A percentile compares a stretch with the other conserved stretches of the same genome.
Evolutionary conservation across 2,329 filamentous ascomycete genomes (phyloP).

Genomic region (Arthrobotrys sphaeroides): DNA sequence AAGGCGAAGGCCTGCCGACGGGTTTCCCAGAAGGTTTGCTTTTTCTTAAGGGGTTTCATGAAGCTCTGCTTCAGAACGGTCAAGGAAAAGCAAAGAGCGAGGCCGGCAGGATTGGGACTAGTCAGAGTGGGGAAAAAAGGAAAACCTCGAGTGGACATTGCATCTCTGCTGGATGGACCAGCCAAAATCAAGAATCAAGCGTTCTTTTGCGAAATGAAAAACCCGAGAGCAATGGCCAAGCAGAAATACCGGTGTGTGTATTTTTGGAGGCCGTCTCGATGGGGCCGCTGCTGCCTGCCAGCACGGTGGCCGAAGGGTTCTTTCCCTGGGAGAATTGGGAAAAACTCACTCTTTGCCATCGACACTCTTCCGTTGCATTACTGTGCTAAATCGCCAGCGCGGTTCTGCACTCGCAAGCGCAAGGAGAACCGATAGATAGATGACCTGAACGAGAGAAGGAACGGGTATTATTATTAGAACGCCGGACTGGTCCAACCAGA

Average conservation of each 20-base stretch:
- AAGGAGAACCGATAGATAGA: slow-evolving; percentile 29
- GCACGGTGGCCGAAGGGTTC: slow-evolving; percentile 5
- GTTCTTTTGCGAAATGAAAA: slow-evolving; percentile 53
- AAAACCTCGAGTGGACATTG: slow-evolving; percentile 43
- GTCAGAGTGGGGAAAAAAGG: slow-evolving; percentile 31
- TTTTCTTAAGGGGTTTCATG: slow-evolving; percentile 54
- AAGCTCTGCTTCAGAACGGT: slow-evolving; percentile 52
- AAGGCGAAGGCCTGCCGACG: slow-evolving; percentile 37
- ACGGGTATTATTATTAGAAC: slow-evolving; percentile 50
- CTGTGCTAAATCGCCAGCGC: slow-evolving; percentile 16
- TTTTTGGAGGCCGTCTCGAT: slow-evolving; percentile 41
- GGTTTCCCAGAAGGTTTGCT: slow-evolving; percentile 28
- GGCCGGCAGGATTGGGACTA: slow-evolving; percentile 32
- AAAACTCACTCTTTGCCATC: slow-evolving; percentile 9
- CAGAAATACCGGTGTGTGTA: slow-evolving; percentile 38
- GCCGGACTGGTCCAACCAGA: slow-evolving; percentile 49
- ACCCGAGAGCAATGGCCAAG: slow-evolving; percentile 48
- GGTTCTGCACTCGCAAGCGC: slow-evolving; percentile 28
- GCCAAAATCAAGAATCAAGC: slow-evolving; percentile 53
- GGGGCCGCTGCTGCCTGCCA: slow-evolving; percentile 40
- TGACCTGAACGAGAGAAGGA: neutral
- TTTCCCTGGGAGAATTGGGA: slow-evolving; percentile 2
- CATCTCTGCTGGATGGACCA: slow-evolving; percentile 47
- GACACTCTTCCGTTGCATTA: neutral
- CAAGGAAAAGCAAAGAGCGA: slow-evolving; percentile 48